Percentiles rank a stretch among this genome's conserved stretches.
phyloP scores from a whole-genome alignment of 805 yeast species.

The Ogataea polymorpha region DNA sequence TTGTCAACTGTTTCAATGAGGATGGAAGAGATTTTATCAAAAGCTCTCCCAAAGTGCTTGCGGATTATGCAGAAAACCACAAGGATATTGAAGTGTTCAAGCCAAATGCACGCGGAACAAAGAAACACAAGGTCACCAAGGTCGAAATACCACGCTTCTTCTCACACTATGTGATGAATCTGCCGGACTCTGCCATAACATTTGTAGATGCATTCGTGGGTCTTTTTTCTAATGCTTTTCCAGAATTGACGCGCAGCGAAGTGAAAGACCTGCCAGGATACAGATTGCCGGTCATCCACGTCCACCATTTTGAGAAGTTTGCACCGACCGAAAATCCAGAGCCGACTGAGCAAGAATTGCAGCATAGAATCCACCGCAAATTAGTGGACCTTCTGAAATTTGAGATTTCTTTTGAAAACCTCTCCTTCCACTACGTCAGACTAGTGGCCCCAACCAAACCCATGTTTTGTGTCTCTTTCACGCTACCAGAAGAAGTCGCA shows the following conservation, averaged over 20 bases:
- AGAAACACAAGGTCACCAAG: slow-evolving; percentile 16
- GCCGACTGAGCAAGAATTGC: slow-evolving; percentile 66
- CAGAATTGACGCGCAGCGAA: slow-evolving; percentile 35
- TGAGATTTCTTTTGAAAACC: slow-evolving; percentile 44
- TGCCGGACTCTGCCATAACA: slow-evolving; percentile 89
- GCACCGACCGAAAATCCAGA: slow-evolving; percentile 65
- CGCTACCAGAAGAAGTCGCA: slow-evolving; percentile 66
- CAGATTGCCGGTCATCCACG: slow-evolving; percentile 73
- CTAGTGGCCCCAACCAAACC: slow-evolving; percentile 96
- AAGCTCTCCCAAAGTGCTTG: slow-evolving; percentile 50
- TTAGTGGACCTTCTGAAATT: slow-evolving; percentile 45
- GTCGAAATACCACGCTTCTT: slow-evolving; percentile 51
- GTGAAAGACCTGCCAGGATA: slow-evolving; percentile 42
- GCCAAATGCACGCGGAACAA: slow-evolving; percentile 26
- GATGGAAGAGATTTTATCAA: slow-evolving; percentile 85
- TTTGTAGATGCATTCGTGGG: slow-evolving; percentile 80
- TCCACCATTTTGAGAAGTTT: slow-evolving; percentile 90
- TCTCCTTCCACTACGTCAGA: slow-evolving; percentile 80
- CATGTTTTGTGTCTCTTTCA: slow-evolving; percentile 86
- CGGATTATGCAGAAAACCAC: slow-evolving; percentile 42
- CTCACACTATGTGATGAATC: slow-evolving; percentile 86
- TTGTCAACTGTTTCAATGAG: slow-evolving; percentile 61
- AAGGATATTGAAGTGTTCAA: slow-evolving; percentile 36
- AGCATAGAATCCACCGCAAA: slow-evolving; percentile 59
- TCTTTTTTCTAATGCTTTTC: slow-evolving; percentile 45